phyloP scores from a whole-genome alignment of 768 basidiomycete genomes.

The Amanita rimosa region DNA sequence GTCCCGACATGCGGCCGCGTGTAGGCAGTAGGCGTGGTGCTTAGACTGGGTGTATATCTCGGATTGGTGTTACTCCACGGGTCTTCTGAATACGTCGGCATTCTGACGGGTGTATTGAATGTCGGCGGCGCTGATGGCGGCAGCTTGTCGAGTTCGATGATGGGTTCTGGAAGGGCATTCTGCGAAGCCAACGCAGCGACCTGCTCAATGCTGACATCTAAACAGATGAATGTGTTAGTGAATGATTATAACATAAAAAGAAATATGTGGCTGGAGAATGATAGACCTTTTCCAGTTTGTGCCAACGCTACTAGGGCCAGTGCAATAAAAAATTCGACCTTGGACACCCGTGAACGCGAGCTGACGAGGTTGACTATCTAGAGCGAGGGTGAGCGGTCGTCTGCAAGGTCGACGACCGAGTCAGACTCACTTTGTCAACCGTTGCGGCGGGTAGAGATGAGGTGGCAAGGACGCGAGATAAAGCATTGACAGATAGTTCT shows the following conservation, averaged over 20 bases:
- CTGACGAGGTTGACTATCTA: conserved; percentile 90
- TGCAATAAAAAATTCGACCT: conserved; percentile 86
- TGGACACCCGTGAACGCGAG: conserved; percentile 69
- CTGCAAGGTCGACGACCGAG: neutral
- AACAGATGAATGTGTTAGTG: neutral
- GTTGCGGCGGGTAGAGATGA: conserved; percentile 73
- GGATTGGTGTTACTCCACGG: conserved; percentile 43
- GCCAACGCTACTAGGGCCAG: conserved; percentile 81
- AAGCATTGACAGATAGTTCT: conserved; percentile 71
- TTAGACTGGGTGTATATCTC: conserved; percentile 20
- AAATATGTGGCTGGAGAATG: neutral
- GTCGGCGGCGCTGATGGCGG: conserved; percentile 45
- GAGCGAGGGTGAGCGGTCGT: neutral
- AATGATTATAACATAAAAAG: neutral
- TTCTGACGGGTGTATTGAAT: conserved; percentile 32
- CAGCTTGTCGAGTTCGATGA: conserved; percentile 50
- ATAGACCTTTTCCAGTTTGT: conserved; percentile 66
- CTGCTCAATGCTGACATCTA: conserved; percentile 76
- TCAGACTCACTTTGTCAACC: conserved; percentile 57
- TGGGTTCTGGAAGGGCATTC: conserved; percentile 68
- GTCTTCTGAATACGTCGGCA: conserved; percentile 45
- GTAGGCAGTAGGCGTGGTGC: conserved; percentile 19
- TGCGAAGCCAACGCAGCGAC: conserved; percentile 67
- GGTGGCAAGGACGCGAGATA: conserved; percentile 71
- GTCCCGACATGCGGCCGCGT: conserved; percentile 13